phyloP scores from a whole-genome alignment of 345 rosid species.

The Salix viminalis region DNA sequence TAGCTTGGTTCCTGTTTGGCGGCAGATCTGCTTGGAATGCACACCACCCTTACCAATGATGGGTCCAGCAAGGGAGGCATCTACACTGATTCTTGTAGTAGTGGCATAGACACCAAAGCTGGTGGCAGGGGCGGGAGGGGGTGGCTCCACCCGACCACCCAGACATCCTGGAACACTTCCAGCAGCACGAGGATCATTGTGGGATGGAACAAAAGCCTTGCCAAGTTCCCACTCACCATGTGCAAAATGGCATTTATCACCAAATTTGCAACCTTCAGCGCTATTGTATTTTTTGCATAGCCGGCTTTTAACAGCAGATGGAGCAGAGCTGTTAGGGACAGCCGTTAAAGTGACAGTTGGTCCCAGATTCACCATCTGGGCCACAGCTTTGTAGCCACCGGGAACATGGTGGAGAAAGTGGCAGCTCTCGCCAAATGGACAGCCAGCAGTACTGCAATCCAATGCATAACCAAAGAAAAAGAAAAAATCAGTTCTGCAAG shows the following conservation, averaged over 20 bases:
- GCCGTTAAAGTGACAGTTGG: conserved; percentile 38
- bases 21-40: conserved; percentile 71
- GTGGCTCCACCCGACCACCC: conserved; percentile 40
- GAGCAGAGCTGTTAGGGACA: conserved; percentile 35
- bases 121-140: conserved; percentile 42
- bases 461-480: conserved; percentile 10
- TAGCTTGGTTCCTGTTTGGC: conserved; percentile 69
- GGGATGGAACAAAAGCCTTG: conserved; percentile 38
- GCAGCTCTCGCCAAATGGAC: conserved; percentile 90
- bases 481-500: not conserved
- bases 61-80: conserved; percentile 80
- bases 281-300: conserved; percentile 57
- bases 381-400: conserved; percentile 74
- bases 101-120: conserved; percentile 77
- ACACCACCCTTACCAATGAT: conserved; percentile 84
- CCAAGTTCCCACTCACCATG: conserved; percentile 79
- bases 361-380: conserved; percentile 67
- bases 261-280: conserved; percentile 72
- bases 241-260: conserved; percentile 69
- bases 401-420: conserved; percentile 82
- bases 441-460: conserved; percentile 70
- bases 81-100: conserved; percentile 78
- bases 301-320: conserved; percentile 41
- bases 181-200: conserved; percentile 46
- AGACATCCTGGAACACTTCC: conserved; percentile 44